Evolutionary conservation across 1,139 yeast species (phyloP), one percentile per base, ranked within the genome.

Genomic region (Ogataea hybrid): DNA sequence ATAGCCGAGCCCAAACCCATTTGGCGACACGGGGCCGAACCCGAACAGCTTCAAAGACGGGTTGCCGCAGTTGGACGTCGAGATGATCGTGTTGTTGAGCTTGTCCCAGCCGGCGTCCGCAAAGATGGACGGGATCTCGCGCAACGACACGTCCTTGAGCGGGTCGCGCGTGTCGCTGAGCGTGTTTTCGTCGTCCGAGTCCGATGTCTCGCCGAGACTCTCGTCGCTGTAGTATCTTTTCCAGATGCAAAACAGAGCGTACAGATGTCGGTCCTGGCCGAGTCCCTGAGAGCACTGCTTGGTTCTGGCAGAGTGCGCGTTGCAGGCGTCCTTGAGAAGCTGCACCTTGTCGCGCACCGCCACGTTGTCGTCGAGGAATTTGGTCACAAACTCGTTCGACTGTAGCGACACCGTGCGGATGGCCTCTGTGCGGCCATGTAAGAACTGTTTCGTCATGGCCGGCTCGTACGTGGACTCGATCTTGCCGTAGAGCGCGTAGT

Each of bases 191-290:
- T 63, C 68, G 8, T 61, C 58, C 21, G 56, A 54, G 36, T 58
- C 61, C 22, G 54, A 46, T 23, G 50, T 53, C 5, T 32, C 43
- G 33, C 43, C 53, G 39, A 45, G 41, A 21, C 42, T 53, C n/a
- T 39, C 43, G 59, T 78, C 73, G 41, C 69, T 69, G 48, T 81
- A 75, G 52, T 79, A 81, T 52, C 94, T 72, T 58, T 84, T 84
- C 96, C 96, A 89, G 52, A 87, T 83, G 59, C 94, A 85, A 60
- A 84, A 87, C 41, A 89, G 68, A 0, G 95, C 97, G 64, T 83
- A 89, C 46, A 89, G 68, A 61, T 89, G 96, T 57, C 97, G 80
- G 62, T 89, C 97, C 51, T 87, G 95, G 18, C 96, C 96, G 43
- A 81, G 71, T 18, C 96, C 97, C 50, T 68, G 67, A 1, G 94